Base-by-base conservation (phyloP, 2,329 filamentous ascomycete species). In the Volutella citrinella region DNA sequence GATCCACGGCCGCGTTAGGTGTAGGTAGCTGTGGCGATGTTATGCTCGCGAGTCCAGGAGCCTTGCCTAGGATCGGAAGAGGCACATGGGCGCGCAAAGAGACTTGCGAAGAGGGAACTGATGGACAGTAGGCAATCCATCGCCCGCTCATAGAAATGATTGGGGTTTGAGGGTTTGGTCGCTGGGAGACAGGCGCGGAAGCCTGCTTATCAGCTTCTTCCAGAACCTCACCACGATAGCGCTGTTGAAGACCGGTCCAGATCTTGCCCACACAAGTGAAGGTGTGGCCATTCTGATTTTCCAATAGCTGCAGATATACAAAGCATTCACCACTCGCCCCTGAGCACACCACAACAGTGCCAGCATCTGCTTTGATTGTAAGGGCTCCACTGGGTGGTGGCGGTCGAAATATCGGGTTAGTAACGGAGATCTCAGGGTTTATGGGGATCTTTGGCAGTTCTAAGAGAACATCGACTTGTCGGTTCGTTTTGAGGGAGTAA, bases 321-420 rank as follows among this genome's bases (percentile, higher is more conserved):
- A 85, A 95, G 27, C 91, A 81, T 63, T 97, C 91, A 10, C 91
- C 91, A 30, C 87, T 95, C 15, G 74, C 65, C 4, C 88, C 89
- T 30, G 89, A 96, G 34, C 84, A 79, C 19, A 96, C 69, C 4
- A 82, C 72, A 22, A 96, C 55, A 49, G 77, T 86, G 19, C 80
- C 83, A 5, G 76, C 78, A 48, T 86, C 84, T 10, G 84, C 82
- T 51, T 83, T 78, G 34, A 96, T 68, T 27, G 76, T 80, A 38
- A 96, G 72, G 17, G 85, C 80, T 16, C 87, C 88, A 6, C 76
- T 74, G 1, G 87, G 82, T 8, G 76, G 63, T 8, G 87, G 87
- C 16, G 82, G 75, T 43, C 79, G 72, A 41, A 87, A 84, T 15
- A 82, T 64, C 6, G 78, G 72, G 63, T 82, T 79, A 1, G 72